Evolutionary conservation across 2,329 filamentous ascomycete genomes (phyloP).

Genomic region (Aspergillus novoparasiticus): DNA sequence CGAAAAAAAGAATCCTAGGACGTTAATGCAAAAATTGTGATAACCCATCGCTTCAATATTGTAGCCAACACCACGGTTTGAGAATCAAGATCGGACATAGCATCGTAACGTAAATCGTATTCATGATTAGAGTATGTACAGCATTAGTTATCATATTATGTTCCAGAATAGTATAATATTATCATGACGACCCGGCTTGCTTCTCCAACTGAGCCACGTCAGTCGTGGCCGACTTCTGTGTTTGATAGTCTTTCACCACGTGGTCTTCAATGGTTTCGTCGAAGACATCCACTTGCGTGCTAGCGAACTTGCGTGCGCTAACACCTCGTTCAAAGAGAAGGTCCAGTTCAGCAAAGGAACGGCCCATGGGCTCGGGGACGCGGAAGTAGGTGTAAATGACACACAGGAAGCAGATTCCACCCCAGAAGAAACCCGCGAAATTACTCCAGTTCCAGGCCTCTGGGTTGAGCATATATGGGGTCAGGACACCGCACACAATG

Average conservation of each 20-base stretch:
- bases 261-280: conserved; percentile 37
- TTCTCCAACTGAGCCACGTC: conserved; percentile 60
- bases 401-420: conserved; percentile 76
- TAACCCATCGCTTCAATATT: not conserved
- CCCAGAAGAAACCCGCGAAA: conserved; percentile 87
- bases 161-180: conserved; percentile 10
- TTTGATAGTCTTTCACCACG: conserved; percentile 34
- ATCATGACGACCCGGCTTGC: conserved; percentile 13
- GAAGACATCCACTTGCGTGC: conserved; percentile 59
- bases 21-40: not conserved
- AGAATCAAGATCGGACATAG: not conserved
- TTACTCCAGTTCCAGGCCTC: conserved; percentile 85
- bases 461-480: conserved; percentile 92
- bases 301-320: conserved; percentile 71
- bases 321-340: conserved; percentile 76
- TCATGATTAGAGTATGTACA: conserved; percentile 25
- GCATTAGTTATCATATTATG: conserved; percentile 10
- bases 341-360: conserved; percentile 85
- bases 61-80: not conserved
- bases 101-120: conserved; percentile 17
- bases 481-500: conserved; percentile 79
- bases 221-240: conserved; percentile 52
- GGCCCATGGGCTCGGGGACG: conserved; percentile 75
- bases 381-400: conserved; percentile 81
- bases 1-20: not conserved